A percentile compares a stretch with the other conserved stretches of the same genome.
Evolutionary conservation across 345 rosid genomes (phyloP).

Genomic region (Brassica incana): DNA sequence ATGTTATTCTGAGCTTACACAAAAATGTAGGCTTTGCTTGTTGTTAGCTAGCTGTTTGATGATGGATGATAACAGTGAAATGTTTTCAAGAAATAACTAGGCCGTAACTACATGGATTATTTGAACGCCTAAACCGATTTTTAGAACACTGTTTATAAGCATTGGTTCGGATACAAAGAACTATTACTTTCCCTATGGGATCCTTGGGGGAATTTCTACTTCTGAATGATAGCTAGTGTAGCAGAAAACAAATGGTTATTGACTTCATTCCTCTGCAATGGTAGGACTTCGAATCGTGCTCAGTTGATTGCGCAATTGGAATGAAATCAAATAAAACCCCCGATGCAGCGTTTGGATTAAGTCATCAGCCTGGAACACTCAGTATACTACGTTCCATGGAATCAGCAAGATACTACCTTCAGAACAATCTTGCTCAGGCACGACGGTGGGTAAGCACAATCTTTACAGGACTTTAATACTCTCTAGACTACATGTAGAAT

Average conservation of each 20-base stretch:
- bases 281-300: slow-evolving; percentile 65
- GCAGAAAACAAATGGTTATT: slow-evolving; percentile 2
- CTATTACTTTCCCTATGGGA: background rate
- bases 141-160: background rate
- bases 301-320: slow-evolving; percentile 64
- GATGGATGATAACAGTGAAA: background rate
- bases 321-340: slow-evolving; percentile 37
- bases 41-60: slow-evolving; percentile 4
- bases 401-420: slow-evolving; percentile 68
- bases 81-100: too few relatives aligned
- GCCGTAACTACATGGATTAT: too few relatives aligned
- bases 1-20: background rate
- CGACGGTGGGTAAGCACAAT: slow-evolving; percentile 97
- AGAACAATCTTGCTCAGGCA: slow-evolving; percentile 67
- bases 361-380: slow-evolving; percentile 45
- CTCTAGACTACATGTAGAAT: background rate
- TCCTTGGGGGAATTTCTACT: background rate
- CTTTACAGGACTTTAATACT: slow-evolving; percentile 21
- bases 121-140: too few relatives aligned
- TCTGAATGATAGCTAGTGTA: background rate
- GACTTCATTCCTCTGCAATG: background rate
- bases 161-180: background rate
- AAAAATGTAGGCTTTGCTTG: background rate
- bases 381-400: slow-evolving; percentile 87
- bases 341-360: slow-evolving; percentile 67